Base-by-base conservation (phyloP, 129 eudicot species). In the Arctium minus region DNA sequence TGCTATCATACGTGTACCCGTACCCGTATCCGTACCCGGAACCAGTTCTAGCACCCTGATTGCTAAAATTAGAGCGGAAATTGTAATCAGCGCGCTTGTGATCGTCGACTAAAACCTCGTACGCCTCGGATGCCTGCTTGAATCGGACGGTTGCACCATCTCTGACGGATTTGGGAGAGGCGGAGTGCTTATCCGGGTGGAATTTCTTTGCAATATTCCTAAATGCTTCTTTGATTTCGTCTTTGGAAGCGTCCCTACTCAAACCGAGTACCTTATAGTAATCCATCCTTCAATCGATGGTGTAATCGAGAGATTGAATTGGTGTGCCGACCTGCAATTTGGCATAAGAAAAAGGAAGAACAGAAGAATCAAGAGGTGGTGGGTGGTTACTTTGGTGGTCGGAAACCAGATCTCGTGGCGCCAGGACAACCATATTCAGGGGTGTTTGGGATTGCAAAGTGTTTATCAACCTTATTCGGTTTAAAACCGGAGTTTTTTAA, bases 121-220 rank as follows among this genome's bases (percentile, higher is more conserved):
- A 96, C 30, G 99, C 99, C 76, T 96, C 95, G 22, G 99, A 93
- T 5, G 91, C 88, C 31, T 86, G 98, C 88, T 96, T 96, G 93
- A 96, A 96, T 87, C 84, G 85, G 42, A 83, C 74, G 33, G 94
- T 96, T 85, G 98, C 98, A 31, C 87, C 82, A 13, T 93, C 93
- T 29, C 69, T 80, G 17, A 90, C 80, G 79, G 88, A 84, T 72
- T 91, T 83, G 29, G 99, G 80, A 0, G 97, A 93, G 10, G 70
- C 79, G 0, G 95, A 84, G 83, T 96, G 99, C 81, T 91, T 93
- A 80, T 96, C 99, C 1, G 98, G 99, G 91, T 96, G 99, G 17
- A 89, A 96, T 86, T 93, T 82, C 81, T 91, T 83, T 0, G 98
- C 98, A 22, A 93, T 80, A 72, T 85, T 83, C 3, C 98, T 84